Base-by-base conservation (phyloP, 1,139 yeast species). In the Yamadazyma aaseri region DNA sequence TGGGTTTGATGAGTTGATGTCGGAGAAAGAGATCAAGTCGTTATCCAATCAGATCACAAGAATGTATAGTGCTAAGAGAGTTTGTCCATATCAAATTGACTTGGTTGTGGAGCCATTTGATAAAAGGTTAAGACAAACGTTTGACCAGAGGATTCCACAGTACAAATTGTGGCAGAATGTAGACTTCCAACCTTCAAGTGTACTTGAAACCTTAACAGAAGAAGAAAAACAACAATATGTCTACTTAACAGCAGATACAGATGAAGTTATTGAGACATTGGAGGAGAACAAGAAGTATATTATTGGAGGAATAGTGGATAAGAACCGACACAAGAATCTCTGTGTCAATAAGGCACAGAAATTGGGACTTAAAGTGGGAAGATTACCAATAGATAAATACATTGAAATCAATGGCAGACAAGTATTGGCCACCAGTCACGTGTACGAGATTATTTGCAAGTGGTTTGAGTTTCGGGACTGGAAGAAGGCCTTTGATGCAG, bases 281-380 rank as follows among this genome's bases (percentile, higher is more conserved):
- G 80, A 82, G 41, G 76, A 80, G 4, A 82, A 80, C 4, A 71
- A 73, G 56, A 84, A 94, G 0, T 92, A 92, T 50, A 76, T 90
- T 30, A 80, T 92, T 34, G 98, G 98, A 7, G 98, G 98, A 0
- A 90, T 92, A 35, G 97, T 92, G 6, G 98, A 92, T 58, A 92
- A 90, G 58, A 95, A 95, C 44, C 74, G 97, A 47, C 85, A 92
- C 65, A 90, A 90, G 59, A 70, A 72, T 42, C 61, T 92, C 32
- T 92, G 98, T 58, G 71, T 78, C 37, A 73, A 84, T 45, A 92
- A 90, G 57, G 98, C 98, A 1, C 72, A 79, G 45, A 63, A 70
- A 41, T 64, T 86, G 47, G 89, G 89, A 0, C 69, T 92, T 15
- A 59, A 67, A 29, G 86, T 95, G 4, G 92, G 81, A 15, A 73